Percentiles rank a stretch among this genome's conserved stretches.
These are phyloP conservation scores for Lipomyces chichibuensis DNA, from an alignment of 805 yeast genomes.

Conservation along the genomic window DNA sequence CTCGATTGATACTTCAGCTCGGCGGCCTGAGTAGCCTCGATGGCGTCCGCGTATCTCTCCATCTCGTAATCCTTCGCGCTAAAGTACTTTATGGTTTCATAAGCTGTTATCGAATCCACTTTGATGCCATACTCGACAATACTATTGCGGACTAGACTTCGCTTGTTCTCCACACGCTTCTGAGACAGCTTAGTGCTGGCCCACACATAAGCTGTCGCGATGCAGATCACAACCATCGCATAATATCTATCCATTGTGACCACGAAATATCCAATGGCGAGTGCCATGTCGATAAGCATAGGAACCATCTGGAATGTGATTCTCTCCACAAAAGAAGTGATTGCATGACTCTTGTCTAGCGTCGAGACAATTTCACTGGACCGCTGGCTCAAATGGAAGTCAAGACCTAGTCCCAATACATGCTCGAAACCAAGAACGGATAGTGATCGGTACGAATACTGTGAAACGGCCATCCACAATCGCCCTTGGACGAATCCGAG, in stretches of 20 bases:
- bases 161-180: conserved; percentile 18
- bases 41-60: conserved; percentile 25
- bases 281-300: conserved; percentile 22
- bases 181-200: conserved; percentile 22
- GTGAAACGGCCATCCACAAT: conserved; percentile 29
- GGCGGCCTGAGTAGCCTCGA: conserved; percentile 14
- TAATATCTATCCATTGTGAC: conserved; percentile 26
- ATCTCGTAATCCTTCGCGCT: conserved; percentile 33
- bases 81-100: conserved; percentile 34
- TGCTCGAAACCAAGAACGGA: conserved; percentile 25
- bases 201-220: conserved; percentile 27
- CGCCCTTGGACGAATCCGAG: conserved; percentile 24
- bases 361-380: conserved; percentile 24
- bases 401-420: conserved; percentile 27
- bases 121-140: conserved; percentile 18
- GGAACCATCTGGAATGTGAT: conserved; percentile 31
- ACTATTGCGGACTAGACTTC: conserved; percentile 16
- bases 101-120: conserved; percentile 29
- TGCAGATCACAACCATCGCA: conserved; percentile 20
- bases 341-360: conserved; percentile 23
- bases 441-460: conserved; percentile 24
- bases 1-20: conserved; percentile 20
- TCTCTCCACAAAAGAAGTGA: conserved; percentile 29
- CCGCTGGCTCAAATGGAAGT: conserved; percentile 28
- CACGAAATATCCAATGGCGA: conserved; percentile 31